A percentile compares a stretch with the other conserved stretches of the same genome.
Conservation (phyloP, 2,329 filamentous ascomycete species). For the Epichloe coenophiala region DNA sequence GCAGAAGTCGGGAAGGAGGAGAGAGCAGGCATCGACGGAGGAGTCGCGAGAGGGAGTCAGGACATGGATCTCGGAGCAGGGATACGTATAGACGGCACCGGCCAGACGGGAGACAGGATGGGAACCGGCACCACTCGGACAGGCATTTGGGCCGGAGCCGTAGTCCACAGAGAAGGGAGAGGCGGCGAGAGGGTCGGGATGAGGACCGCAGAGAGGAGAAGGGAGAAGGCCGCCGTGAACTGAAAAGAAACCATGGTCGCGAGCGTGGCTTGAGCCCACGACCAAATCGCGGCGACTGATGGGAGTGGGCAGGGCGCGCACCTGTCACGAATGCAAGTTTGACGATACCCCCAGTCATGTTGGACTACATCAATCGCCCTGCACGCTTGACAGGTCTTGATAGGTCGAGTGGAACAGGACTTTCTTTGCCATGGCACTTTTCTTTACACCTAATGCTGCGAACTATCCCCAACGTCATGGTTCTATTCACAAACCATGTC, state of each 20-base stretch:
- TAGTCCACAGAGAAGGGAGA: slow-evolving; percentile 6
- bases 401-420: too few species aligned
- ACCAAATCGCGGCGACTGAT: neutral
- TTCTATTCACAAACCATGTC: too few species aligned
- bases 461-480: too few species aligned
- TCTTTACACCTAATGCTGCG: neutral
- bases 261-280: slow-evolving; percentile 5
- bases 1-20: slow-evolving; percentile 17
- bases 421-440: too few species aligned
- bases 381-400: too few species aligned
- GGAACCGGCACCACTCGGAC: slow-evolving; percentile 3
- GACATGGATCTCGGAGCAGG: slow-evolving; percentile 8
- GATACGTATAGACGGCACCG: slow-evolving; percentile 4
- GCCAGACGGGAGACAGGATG: slow-evolving; percentile 1
- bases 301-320: too few species aligned
- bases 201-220: neutral
- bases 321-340: neutral
- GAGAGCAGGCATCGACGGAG: slow-evolving; percentile 19
- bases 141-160: slow-evolving; percentile 3
- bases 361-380: too few species aligned
- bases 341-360: neutral
- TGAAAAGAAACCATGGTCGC: slow-evolving; percentile 10
- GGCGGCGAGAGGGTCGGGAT: slow-evolving; percentile 9
- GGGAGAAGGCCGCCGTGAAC: slow-evolving; percentile 10
- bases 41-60: slow-evolving; percentile 6